Base-by-base conservation (phyloP, 352 stramenopile genomes). In the Phytophthora agathidicida region DNA sequence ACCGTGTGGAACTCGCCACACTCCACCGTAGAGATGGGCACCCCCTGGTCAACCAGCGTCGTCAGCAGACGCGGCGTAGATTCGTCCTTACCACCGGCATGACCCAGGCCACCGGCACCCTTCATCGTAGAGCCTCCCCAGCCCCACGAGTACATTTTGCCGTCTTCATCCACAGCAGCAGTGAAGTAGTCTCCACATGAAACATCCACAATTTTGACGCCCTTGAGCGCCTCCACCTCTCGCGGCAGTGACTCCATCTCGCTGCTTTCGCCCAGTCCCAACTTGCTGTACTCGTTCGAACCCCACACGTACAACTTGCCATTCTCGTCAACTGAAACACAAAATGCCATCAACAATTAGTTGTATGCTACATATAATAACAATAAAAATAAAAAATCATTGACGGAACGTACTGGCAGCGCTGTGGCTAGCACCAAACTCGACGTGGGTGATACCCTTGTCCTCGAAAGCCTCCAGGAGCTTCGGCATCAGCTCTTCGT, bases 81-180 rank as follows among this genome's bases (percentile, higher is more conserved):
- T 62, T 92, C 81, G 52, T 93, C 84, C 55, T 91, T 73, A 20
- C 83, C 86, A 14, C 80, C 80, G 11, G 80, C 84, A 32, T 93
- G 86, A 47, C 86, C 86, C 7, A 95, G 66, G 3, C 82, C 86
- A 37, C 84, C 81, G 2, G 79, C 80, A 17, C 84, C 86, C 37
- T 93, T 91, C 73, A 95, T 86, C 0, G 84, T 90, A 27, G 86
- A 93, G 28, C 86, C 84, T 50, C 86, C 86, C 84, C 81, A 95
- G 24, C 92, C 92, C 89, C 92, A 98, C 65, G 88, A 93, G 70
- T 93, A 98, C 42, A 96, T 82, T 59, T 93, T 92, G 61, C 89
- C 88, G 3, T 96, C 73, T 28, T 62, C 83, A 49, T 95, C 86
- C 11, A 97, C 77, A 0, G 88, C 90, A 11, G 83, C 85, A 19